Evolutionary conservation across 495 filamentous ascomycete species (phyloP), one percentile per base, ranked within the genome.

Genomic region (Barbatosphaeria neglecta): DNA sequence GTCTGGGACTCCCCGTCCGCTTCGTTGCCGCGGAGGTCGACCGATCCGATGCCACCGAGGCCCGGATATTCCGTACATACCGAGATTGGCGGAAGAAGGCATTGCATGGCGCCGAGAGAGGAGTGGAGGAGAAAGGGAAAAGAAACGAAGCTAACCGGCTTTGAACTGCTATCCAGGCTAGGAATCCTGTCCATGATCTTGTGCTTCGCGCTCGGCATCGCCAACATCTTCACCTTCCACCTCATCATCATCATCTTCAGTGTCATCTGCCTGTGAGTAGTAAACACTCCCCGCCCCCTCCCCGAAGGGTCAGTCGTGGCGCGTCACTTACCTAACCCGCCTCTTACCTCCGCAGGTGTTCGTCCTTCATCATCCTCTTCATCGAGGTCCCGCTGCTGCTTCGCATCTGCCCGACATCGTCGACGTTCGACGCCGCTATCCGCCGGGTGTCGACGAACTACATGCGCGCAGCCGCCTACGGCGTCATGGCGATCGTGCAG

Each of bases 381-480:
- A 77, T 96, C 64, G 92, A 99, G 64, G 82, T 99, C 16, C 92
- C 92, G 9, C 83, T 96, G 53, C 86, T 98, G 43, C 81, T 99
- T 25, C 84, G 93, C 65, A 96, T 99, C 69, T 99, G 92, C 69
- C 92, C 92, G 41, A 99, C 93, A 1, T 97, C 92, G 31, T 61
- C 81, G 37, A 75, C 72, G 43, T 99, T 99, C 67, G 93, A 97
- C 60, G 71, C 66, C 52, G 86, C 90, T 65, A 90, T 99, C 63
- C 88, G 92, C 61, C 77, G 74, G 40, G 88, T 99, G 71, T 86
- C 87, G 35, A 87, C 89, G 41, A 96, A 95, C 70, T 96, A 86
- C 72, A 95, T 90, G 84, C 89, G 93, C 66, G 90, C 90, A n/a
- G 84, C 68, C 43, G 82, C 94, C 66, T 99, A 99, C 67, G 58